Evolutionary conservation across 257 asterid species (phyloP).

Genomic region (Striga asiatica): DNA sequence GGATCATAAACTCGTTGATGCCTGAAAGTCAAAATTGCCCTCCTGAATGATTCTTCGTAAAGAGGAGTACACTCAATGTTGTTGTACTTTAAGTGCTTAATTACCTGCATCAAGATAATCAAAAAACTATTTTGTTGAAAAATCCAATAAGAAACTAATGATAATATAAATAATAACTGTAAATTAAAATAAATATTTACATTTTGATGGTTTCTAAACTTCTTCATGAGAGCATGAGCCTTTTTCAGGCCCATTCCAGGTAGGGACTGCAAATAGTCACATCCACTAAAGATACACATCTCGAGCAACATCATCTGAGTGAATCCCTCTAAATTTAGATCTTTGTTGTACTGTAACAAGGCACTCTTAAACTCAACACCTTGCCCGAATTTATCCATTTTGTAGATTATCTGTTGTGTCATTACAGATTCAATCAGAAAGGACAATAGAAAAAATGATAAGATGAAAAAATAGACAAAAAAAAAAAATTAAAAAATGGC

Average conservation of each 20-base stretch:
- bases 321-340: slow-evolving; percentile 61
- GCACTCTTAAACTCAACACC: slow-evolving; percentile 71
- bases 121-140: slow-evolving; percentile 1
- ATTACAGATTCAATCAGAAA: too few relatives aligned
- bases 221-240: slow-evolving; percentile 74
- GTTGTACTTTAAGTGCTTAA: slow-evolving; percentile 76
- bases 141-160: not conserved
- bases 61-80: slow-evolving; percentile 48
- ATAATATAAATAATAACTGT: not conserved
- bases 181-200: slow-evolving; percentile 26
- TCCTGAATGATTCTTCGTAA: slow-evolving; percentile 79
- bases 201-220: slow-evolving; percentile 57
- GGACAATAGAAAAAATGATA: too few relatives aligned
- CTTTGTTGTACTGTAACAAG: slow-evolving; percentile 61
- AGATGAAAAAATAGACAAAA: too few relatives aligned
- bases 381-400: slow-evolving; percentile 98
- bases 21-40: slow-evolving; percentile 75
- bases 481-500: not conserved
- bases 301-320: slow-evolving; percentile 84
- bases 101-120: slow-evolving; percentile 41
- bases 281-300: slow-evolving; percentile 96
- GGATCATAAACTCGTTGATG: slow-evolving; percentile 89
- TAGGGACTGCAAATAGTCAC: slow-evolving; percentile 86
- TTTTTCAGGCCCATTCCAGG: slow-evolving; percentile 96
- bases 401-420: slow-evolving; percentile 71